These are phyloP conservation scores for Ephemerocybe angulata DNA, from an alignment of 768 basidiomycete genomes.

Conservation along the genomic window DNA sequence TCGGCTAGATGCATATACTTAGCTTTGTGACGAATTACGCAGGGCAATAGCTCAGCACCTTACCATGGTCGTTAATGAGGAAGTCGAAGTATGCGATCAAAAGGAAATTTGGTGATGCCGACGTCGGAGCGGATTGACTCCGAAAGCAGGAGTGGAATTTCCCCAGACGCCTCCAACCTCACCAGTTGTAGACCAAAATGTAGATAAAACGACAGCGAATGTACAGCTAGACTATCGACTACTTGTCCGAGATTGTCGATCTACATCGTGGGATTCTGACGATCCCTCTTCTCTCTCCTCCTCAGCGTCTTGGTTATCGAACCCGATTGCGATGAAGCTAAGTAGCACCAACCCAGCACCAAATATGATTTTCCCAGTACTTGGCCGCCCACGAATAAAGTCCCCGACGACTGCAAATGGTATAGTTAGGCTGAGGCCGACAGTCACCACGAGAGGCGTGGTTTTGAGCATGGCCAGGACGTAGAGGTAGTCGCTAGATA, in stretches of 20 bases:
- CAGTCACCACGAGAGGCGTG: constrained; percentile 87
- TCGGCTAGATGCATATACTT: constrained; percentile 25
- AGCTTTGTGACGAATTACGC: background rate
- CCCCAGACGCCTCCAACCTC: no score
- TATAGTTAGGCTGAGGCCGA: constrained; percentile 91
- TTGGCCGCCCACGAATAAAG: constrained; percentile 33
- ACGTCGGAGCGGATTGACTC: no score
- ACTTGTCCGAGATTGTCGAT: background rate
- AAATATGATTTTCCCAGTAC: constrained; percentile 55
- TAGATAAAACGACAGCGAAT: no score
- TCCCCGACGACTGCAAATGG: constrained; percentile 89
- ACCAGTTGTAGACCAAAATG: no score
- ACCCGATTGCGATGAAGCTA: constrained; percentile 55
- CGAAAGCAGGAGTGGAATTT: no score
- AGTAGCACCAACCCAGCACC: constrained; percentile 76
- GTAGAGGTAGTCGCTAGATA: constrained; percentile 82
- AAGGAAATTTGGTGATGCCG: background rate
- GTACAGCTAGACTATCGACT: background rate
- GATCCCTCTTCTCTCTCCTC: constrained; percentile 6
- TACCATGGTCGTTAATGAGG: constrained; percentile 18
- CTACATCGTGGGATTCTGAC: background rate
- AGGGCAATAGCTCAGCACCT: constrained; percentile 4
- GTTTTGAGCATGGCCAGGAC: constrained; percentile 95
- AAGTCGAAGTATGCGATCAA: background rate
- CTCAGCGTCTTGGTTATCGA: constrained; percentile 24